phyloP scores from a whole-genome alignment of 2,329 filamentous ascomycete genomes.

The Botrytis paeoniae region DNA sequence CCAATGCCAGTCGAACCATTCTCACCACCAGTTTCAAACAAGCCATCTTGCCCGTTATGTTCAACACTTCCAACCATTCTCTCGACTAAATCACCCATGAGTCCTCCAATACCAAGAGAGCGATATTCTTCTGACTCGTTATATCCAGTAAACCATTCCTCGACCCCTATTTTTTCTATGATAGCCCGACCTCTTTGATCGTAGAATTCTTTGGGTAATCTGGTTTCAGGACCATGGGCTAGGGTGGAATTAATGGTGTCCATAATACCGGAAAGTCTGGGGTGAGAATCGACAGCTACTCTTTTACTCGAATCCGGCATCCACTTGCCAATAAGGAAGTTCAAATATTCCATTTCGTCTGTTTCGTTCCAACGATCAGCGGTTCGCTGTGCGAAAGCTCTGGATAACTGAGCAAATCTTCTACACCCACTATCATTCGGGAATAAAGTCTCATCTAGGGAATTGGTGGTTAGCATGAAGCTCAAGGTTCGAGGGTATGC shows the following conservation, averaged over 20 bases:
- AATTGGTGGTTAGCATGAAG: background rate
- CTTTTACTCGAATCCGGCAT: constrained; percentile 69
- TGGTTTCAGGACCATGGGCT: constrained; percentile 77
- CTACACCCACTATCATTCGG: constrained; percentile 75
- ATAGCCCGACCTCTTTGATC: constrained; percentile 67
- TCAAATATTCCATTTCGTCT: constrained; percentile 80
- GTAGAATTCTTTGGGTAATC: constrained; percentile 83
- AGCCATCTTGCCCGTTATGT: constrained; percentile 49
- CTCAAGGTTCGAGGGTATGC: background rate
- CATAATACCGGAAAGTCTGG: constrained; percentile 85
- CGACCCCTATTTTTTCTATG: constrained; percentile 70
- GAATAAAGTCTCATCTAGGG: constrained; percentile 69
- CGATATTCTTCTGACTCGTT: constrained; percentile 82
- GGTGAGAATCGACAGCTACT: constrained; percentile 80
- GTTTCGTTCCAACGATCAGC: constrained; percentile 72
- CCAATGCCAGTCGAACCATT: constrained; percentile 41
- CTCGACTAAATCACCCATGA: constrained; percentile 79
- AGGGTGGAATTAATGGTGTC: constrained; percentile 88
- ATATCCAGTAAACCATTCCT: constrained; percentile 93
- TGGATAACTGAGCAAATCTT: constrained; percentile 65
- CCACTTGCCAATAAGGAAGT: constrained; percentile 73
- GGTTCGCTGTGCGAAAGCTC: constrained; percentile 69
- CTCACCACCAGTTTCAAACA: constrained; percentile 47
- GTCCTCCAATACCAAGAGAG: constrained; percentile 77
- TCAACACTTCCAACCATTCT: constrained; percentile 70